Evolutionary conservation across 768 basidiomycete genomes (phyloP).

Genomic region (Leccinellum rugosiceps): DNA sequence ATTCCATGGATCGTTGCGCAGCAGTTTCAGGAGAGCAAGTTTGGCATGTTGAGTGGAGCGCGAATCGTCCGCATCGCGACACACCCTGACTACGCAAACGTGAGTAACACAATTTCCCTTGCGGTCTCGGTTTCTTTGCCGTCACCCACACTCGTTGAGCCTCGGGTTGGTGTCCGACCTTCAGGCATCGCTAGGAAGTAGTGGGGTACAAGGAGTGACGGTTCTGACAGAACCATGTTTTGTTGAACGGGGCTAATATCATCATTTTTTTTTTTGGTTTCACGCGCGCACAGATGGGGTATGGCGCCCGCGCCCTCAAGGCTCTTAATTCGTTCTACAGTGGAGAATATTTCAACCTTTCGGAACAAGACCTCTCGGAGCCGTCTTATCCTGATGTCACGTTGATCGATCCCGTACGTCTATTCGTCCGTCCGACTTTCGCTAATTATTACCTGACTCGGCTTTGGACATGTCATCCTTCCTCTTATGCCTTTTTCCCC

Average conservation of each 20-base stretch:
- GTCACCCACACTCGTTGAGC: neutral
- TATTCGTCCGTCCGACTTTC: neutral
- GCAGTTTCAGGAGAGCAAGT: slow-evolving; percentile 94
- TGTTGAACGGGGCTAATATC: slow-evolving; percentile 1
- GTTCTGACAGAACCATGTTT: neutral
- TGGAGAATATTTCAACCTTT: slow-evolving; percentile 86
- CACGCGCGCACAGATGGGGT: slow-evolving; percentile 74
- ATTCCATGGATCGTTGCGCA: slow-evolving; percentile 96
- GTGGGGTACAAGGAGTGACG: neutral
- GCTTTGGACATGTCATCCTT: neutral
- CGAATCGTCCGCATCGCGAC: slow-evolving; percentile 91
- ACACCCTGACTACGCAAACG: slow-evolving; percentile 92
- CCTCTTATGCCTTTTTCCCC: neutral
- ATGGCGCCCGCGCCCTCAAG: slow-evolving; percentile 86
- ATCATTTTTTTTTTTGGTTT: neutral
- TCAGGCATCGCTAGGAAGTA: neutral
- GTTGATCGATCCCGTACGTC: slow-evolving; percentile 44
- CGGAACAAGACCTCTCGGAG: slow-evolving; percentile 54
- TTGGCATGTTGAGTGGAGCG: slow-evolving; percentile 88
- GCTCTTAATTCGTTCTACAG: slow-evolving; percentile 88
- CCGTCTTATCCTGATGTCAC: slow-evolving; percentile 59
- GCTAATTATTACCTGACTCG: slow-evolving; percentile 1
- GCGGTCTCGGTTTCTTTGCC: neutral
- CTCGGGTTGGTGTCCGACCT: neutral
- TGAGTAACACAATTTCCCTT: slow-evolving; percentile 37